phyloP scores from a whole-genome alignment of 345 rosid species.

The Corchorus capsularis region DNA sequence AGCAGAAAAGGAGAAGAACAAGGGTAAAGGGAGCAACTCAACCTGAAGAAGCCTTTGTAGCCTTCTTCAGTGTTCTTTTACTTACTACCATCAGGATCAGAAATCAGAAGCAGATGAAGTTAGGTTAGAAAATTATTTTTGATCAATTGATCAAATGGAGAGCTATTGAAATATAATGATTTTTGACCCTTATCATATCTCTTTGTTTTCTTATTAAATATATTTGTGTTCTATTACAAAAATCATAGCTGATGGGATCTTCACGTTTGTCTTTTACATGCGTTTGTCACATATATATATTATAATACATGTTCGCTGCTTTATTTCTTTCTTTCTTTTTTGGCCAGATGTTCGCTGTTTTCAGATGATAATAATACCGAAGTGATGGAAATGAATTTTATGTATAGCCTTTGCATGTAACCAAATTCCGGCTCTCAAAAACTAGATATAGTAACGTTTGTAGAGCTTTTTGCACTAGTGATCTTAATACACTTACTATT shows the following conservation, averaged over 20 bases:
- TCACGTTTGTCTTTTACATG: neutral
- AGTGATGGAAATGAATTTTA: neutral
- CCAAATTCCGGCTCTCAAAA: neutral
- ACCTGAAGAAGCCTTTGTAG: constrained; percentile 23
- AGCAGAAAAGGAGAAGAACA: neutral
- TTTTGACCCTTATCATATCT: constrained; percentile 14
- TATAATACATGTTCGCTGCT: neutral
- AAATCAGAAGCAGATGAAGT: constrained; percentile 22
- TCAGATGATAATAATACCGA: neutral
- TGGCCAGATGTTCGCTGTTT: neutral
- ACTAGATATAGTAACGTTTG: neutral
- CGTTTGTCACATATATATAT: neutral
- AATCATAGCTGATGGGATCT: constrained; percentile 8
- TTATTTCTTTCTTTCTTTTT: no score
- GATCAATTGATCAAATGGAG: constrained; percentile 24
- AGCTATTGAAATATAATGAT: constrained; percentile 34
- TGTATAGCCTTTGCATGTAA: neutral
- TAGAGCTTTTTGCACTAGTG: no score
- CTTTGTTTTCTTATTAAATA: constrained; percentile 20
- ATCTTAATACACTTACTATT: no score
- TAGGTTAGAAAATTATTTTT: constrained; percentile 25
- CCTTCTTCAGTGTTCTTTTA: constrained; percentile 20
- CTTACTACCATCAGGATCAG: constrained; percentile 20
- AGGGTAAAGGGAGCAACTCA: constrained; percentile 18
- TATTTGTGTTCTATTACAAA: constrained; percentile 19